Conservation (phyloP, 2,329 filamentous ascomycete species). For the Aspergillus novoparasiticus region DNA sequence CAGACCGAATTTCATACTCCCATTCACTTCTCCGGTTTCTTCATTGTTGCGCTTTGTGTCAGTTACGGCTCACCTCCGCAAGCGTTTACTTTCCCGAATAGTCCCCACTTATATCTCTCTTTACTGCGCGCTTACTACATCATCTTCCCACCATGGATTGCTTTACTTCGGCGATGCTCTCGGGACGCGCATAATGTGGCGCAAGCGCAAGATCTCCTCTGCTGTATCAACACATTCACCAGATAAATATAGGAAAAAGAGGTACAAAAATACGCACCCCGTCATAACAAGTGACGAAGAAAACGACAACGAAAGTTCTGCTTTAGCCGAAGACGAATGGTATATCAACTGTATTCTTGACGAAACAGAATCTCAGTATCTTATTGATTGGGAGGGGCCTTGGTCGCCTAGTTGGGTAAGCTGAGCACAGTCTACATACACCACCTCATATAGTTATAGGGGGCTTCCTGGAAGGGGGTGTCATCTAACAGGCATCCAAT, state of each 20-base stretch:
- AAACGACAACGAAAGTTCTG: slow-evolving; percentile 13
- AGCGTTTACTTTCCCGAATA: slow-evolving; percentile 1
- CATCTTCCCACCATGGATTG: slow-evolving; percentile 23
- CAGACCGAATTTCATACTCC: slow-evolving; percentile 9
- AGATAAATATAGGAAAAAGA: slow-evolving; percentile 13
- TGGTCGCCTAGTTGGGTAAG: slow-evolving; percentile 44
- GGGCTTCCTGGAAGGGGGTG: neutral
- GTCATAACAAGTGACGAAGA: slow-evolving; percentile 19
- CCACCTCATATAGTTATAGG: neutral
- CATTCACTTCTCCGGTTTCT: slow-evolving; percentile 9
- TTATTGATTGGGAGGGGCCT: slow-evolving; percentile 42
- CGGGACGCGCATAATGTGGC: slow-evolving; percentile 29
- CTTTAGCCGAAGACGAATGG: slow-evolving; percentile 34
- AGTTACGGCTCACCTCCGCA: neutral
- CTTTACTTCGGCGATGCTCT: slow-evolving; percentile 15
- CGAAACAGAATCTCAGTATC: slow-evolving; percentile 37
- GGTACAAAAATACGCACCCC: slow-evolving; percentile 10
- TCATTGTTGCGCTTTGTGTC: slow-evolving; percentile 2
- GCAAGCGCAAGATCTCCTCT: slow-evolving; percentile 25
- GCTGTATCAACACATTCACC: slow-evolving; percentile 13
- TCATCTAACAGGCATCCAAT: slow-evolving; percentile 12
- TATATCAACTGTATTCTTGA: slow-evolving; percentile 40
- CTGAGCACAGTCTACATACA: slow-evolving; percentile 8
- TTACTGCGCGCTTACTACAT: neutral
- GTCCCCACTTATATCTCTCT: neutral